These are phyloP conservation scores for Blastobotrys buckinghamii DNA, from an alignment of 1,139 yeast species.

Conservation along the genomic window DNA sequence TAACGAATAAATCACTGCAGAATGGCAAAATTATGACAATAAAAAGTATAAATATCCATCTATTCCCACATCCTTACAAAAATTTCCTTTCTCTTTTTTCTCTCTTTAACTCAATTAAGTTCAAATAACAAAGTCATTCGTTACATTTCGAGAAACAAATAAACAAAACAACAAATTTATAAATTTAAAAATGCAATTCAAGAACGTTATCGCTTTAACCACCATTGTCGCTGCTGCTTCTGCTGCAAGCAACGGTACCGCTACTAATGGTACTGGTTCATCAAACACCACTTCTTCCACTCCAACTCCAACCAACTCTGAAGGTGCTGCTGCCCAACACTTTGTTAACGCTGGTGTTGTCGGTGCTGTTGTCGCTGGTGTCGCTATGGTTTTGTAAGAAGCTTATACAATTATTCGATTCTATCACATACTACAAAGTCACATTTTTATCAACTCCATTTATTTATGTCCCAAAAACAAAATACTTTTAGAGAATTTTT, in stretches of 20 bases:
- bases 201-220: slow-evolving; percentile 42
- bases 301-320: slow-evolving; percentile 34
- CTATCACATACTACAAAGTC: neutral
- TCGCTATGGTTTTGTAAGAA: slow-evolving; percentile 56
- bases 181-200: slow-evolving; percentile 50
- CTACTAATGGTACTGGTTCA: slow-evolving; percentile 17
- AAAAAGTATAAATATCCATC: slow-evolving; percentile 1
- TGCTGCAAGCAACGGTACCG: slow-evolving; percentile 30
- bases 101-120: neutral
- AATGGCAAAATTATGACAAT: neutral
- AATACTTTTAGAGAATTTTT: neutral
- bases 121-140: slow-evolving; percentile 1
- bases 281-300: slow-evolving; percentile 26
- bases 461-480: slow-evolving; percentile 2
- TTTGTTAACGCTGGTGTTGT: slow-evolving; percentile 55
- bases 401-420: neutral
- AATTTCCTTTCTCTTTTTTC: neutral
- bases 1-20: neutral
- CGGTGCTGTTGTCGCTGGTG: slow-evolving; percentile 73
- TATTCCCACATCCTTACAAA: neutral
- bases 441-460: slow-evolving; percentile 2
- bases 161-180: slow-evolving; percentile 11
- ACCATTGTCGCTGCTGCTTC: slow-evolving; percentile 44
- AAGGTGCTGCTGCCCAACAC: slow-evolving; percentile 51
- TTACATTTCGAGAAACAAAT: slow-evolving; percentile 11